Base-by-base conservation (phyloP, 2,329 filamentous ascomycete genomes). In the Aspergillus pseudotamarii region DNA sequence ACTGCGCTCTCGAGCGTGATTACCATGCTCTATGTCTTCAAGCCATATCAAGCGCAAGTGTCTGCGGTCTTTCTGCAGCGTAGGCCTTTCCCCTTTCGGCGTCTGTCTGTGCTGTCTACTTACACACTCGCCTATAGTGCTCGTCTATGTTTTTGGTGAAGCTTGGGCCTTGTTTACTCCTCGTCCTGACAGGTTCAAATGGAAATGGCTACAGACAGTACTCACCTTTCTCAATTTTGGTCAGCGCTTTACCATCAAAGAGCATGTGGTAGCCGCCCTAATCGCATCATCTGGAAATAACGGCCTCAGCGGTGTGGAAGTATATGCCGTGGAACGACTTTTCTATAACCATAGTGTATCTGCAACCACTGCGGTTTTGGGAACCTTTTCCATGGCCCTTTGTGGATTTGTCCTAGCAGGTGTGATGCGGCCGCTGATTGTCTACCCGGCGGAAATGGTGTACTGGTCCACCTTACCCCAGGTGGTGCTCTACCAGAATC, bases 381-480 rank as follows among this genome's bases (percentile, higher is more conserved):
- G 68, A 8, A 72, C 69, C 12, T 72, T 73, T n/a, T 74, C 72
- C 0, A 71, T 71, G 5, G 69, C 71, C 0, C 68, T 76, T 9
- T 74, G 69, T 41, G 74, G 74, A 2, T 75, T 74, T 48, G 72
- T 72, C 4, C 48, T 76, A 11, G 72, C 71, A 0, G 73, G 73
- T 6, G 30, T 74, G 0, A 41, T 76, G 2, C 70, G 73, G 0
- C 71, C 75, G 0, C 43, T 76, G 6, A 75, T 76, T 21, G 72
- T 76, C 16, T 74, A 76, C 30, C 75, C 72, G 4, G 67, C 70
- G 11, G 73, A 77, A 55, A 76, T 76, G 72, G 74, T 76, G 0
- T 76, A 75, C 59, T 76, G 73, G 74, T 66, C 66, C 0, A 73
- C 72, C 8, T 55, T 78, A 10, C 75, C 76, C 2, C 71, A 73